Percentiles rank a stretch among this genome's conserved stretches.
phyloP scores from a whole-genome alignment of 371 early-diverging fungal genomes.

The Lichtheimia corymbifera region DNA sequence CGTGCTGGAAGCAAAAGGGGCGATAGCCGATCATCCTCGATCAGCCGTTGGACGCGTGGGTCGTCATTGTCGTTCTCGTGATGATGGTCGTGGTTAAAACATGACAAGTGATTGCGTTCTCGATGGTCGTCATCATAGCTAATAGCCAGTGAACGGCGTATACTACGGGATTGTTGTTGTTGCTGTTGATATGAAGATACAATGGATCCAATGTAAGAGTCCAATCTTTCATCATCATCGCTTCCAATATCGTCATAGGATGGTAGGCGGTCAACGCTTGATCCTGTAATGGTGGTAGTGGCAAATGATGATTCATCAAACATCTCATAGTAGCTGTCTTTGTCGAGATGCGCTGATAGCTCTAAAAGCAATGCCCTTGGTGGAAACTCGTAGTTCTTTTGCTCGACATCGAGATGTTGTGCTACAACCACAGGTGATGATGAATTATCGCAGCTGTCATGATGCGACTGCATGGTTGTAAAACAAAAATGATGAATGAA shows the following conservation, averaged over 20 bases:
- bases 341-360: constrained; percentile 28
- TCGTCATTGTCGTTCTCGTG: constrained; percentile 8
- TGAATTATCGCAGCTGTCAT: not conserved
- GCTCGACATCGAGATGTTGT: constrained; percentile 42
- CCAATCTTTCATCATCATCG: not conserved
- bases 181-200: constrained; percentile 14
- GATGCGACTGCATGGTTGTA: constrained; percentile 1
- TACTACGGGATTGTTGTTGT: not conserved
- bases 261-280: no score
- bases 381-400: constrained; percentile 45
- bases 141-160: not conserved
- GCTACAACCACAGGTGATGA: constrained; percentile 22
- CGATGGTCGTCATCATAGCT: constrained; percentile 22
- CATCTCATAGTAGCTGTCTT: constrained; percentile 25
- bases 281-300: constrained; percentile 26
- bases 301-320: constrained; percentile 49
- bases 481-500: not conserved
- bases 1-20: constrained; percentile 44
- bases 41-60: constrained; percentile 12
- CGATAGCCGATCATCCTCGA: constrained; percentile 38
- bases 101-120: constrained; percentile 26
- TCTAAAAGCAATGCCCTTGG: constrained; percentile 29
- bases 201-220: not conserved
- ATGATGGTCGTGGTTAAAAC: constrained; percentile 1
- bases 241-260: not conserved